Evolutionary conservation across 179 eudicot genomes (phyloP).

Genomic region (Silene coronaria): DNA sequence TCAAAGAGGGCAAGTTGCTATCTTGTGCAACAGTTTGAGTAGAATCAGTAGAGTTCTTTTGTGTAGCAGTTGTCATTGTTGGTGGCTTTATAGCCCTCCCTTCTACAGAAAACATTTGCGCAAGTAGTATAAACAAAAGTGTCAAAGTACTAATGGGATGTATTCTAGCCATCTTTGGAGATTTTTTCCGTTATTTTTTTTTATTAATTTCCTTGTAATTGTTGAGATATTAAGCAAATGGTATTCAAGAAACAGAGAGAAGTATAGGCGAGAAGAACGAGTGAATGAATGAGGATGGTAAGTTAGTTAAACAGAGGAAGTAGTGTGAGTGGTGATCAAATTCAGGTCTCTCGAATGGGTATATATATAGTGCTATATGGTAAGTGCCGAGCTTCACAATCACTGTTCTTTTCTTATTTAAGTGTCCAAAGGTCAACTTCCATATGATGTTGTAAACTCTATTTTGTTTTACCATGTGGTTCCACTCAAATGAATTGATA

Average conservation of each 20-base stretch:
- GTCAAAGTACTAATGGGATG: background rate
- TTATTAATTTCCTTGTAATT: background rate
- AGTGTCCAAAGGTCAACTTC: constrained; percentile 11
- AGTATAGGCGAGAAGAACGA: background rate
- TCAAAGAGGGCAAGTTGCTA: constrained; percentile 15
- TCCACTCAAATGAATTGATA: constrained; percentile 5
- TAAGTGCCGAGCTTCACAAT: background rate
- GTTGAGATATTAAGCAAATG: background rate
- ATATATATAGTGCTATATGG: constrained; percentile 26
- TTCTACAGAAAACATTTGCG: constrained; percentile 21
- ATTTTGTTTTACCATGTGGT: constrained; percentile 1
- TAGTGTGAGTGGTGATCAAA: constrained; percentile 15
- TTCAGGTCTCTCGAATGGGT: constrained; percentile 16
- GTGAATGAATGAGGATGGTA: constrained; percentile 2
- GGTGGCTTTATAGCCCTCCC: constrained; percentile 24
- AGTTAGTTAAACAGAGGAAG: background rate
- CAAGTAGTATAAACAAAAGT: constrained; percentile 15
- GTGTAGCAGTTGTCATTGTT: constrained; percentile 7
- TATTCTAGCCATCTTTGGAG: constrained; percentile 22
- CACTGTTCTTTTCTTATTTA: constrained; percentile 4
- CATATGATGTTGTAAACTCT: background rate
- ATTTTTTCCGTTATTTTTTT: background rate
- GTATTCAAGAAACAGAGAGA: background rate
- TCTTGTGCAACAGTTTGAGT: background rate
- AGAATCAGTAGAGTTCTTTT: constrained; percentile 1